Base-by-base conservation (phyloP, 805 yeast genomes). In the Teunomyces panamensis region DNA sequence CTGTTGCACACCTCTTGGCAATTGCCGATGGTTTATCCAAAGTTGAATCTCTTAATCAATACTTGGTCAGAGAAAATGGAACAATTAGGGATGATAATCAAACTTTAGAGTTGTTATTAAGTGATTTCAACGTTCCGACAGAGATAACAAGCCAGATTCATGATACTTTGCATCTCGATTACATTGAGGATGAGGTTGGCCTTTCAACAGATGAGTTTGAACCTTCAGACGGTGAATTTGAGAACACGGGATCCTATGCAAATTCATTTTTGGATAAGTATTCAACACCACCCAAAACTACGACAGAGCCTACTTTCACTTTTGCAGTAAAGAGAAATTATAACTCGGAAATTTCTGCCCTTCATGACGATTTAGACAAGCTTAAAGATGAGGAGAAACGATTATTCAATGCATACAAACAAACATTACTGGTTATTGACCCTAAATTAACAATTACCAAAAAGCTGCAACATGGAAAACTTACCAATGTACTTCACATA, bases 401-500 rank as follows among this genome's bases (percentile, higher is more conserved):
- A 14, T 24, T 63, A 1, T 46, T 74, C 4, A 50, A 47, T 3
- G 50, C 56, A 1, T 50, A 70, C 1, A 56, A 56, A 27, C 44
- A 51, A 0, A 47, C 52, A n/a, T 46, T 68, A 13, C 30, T 33
- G 8, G 46, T 50, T 3, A 50, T 66, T 20, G 77, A 73, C 45
- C 54, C 66, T 0, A 66, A 66, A 44, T 52, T 73, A 3, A 49
- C 45, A 0, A 53, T 76, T 1, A 45, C 56, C 8, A 58, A 60
- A 30, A 61, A 63, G 13, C 64, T 62, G 17, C 67, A 64, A 16
- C 61, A 61, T 13, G 65, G 72, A 0, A 56, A 68, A 17, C 60
- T 55, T 45, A 43, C 48, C n/a, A 68, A 79, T 56, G 80, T 79
- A 7, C 64, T 84, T 2, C 74, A 77, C 50, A 64, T 84, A 9